Conservation (phyloP, 179 eudicot genomes). For the Drosera spatulata region DNA sequence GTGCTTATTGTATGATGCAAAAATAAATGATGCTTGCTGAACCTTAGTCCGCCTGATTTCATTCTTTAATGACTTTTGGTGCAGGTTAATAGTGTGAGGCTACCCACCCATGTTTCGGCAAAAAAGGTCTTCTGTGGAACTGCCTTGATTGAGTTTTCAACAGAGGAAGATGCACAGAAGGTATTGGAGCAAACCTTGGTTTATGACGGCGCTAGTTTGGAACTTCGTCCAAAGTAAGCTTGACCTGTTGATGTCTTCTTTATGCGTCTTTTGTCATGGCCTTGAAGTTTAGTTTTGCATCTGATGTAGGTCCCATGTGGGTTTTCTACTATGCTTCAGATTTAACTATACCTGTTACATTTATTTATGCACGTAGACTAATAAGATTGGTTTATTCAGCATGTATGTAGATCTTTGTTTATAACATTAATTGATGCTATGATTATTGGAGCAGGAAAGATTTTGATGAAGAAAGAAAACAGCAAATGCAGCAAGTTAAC, state of each 20-base stretch:
- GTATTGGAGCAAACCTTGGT: constrained; percentile 54
- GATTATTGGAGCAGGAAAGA: constrained; percentile 49
- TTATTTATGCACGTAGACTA: no score
- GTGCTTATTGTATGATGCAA: no score
- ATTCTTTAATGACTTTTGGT: constrained; percentile 8
- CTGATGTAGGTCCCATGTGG: no score
- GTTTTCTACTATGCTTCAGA: no score
- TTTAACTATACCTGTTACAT: no score
- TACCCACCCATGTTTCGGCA: constrained; percentile 75
- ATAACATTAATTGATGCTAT: no score
- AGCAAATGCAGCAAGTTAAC: constrained; percentile 40
- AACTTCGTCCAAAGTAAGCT: constrained; percentile 72
- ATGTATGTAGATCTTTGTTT: neutral
- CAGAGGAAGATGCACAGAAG: constrained; percentile 70
- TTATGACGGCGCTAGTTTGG: constrained; percentile 64
- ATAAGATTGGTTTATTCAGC: neutral
- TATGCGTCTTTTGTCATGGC: no score
- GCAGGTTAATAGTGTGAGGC: constrained; percentile 92
- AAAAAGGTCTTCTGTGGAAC: constrained; percentile 75
- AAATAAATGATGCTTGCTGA: neutral
- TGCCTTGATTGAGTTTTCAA: constrained; percentile 80
- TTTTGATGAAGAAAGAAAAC: constrained; percentile 67
- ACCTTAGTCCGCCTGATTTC: neutral
- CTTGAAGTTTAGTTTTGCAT: no score
- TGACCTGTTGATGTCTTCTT: neutral